Conservation (phyloP, 208 protist species). For the Crithidia expoeki region DNA sequence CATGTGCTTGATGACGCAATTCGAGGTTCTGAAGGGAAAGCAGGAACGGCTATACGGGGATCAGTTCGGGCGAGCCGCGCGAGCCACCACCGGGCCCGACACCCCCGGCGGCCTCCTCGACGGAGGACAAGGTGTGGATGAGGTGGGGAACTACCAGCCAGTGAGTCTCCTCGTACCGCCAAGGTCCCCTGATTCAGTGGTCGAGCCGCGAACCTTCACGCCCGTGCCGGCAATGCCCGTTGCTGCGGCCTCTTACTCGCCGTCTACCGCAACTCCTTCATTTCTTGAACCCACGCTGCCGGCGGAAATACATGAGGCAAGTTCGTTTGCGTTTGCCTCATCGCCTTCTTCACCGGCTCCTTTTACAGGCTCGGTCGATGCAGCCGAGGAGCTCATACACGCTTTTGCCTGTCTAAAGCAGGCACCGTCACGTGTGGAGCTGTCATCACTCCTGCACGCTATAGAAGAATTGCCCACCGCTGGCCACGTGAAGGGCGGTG, state of each 20-base stretch:
- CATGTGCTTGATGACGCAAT: slow-evolving; percentile 21
- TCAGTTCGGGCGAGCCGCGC: slow-evolving; percentile 18
- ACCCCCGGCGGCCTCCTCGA: background rate
- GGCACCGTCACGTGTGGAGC: slow-evolving; percentile 21
- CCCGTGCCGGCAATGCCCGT: background rate
- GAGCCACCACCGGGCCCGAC: slow-evolving; percentile 1
- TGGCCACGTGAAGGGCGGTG: background rate
- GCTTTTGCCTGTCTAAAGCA: background rate
- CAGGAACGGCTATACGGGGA: slow-evolving; percentile 29
- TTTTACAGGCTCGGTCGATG: background rate
- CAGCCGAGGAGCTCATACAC: slow-evolving; percentile 12
- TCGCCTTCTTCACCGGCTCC: background rate
- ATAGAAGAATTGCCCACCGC: background rate
- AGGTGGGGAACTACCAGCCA: slow-evolving; percentile 28
- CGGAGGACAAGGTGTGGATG: slow-evolving; percentile 5
- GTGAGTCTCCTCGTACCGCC: background rate
- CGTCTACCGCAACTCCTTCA: background rate
- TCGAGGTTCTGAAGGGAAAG: slow-evolving; percentile 27
- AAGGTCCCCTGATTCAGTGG: background rate
- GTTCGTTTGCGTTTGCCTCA: background rate
- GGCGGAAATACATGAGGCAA: background rate
- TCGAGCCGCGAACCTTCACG: background rate
- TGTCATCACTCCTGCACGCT: background rate
- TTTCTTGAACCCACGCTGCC: background rate
- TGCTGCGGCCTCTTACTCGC: background rate